Conservation (phyloP, 805 yeast genomes). For the Middelhovenomyces tepae region DNA sequence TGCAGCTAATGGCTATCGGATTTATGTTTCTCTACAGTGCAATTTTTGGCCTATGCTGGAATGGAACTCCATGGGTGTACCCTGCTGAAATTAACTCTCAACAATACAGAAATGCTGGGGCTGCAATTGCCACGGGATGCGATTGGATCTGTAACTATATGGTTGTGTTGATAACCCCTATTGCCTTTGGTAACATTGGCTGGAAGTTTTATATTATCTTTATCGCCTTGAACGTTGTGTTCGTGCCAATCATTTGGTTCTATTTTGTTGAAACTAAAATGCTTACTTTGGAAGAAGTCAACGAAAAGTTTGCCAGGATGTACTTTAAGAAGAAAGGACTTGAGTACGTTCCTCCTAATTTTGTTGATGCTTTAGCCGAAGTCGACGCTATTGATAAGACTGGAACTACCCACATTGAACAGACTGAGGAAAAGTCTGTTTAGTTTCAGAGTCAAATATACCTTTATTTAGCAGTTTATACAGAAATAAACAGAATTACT, state of each 20-base stretch:
- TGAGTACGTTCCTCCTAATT: constrained; percentile 11
- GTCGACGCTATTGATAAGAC: too few species aligned
- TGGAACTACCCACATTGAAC: too few species aligned
- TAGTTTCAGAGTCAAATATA: too few species aligned
- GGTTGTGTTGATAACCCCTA: constrained; percentile 48
- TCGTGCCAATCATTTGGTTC: constrained; percentile 33
- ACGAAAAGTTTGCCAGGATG: too few species aligned
- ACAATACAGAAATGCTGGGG: too few species aligned
- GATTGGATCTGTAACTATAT: constrained; percentile 43
- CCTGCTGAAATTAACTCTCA: constrained; percentile 59
- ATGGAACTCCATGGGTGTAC: constrained; percentile 54
- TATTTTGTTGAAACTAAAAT: too few species aligned
- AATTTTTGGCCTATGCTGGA: constrained; percentile 45
- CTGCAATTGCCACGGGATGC: too few species aligned
- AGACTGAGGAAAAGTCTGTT: too few species aligned
- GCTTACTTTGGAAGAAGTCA: too few species aligned
- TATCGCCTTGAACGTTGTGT: constrained; percentile 39
- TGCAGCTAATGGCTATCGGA: constrained; percentile 7
- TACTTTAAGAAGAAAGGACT: constrained; percentile 1
- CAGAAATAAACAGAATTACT: too few species aligned
- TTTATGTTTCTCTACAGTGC: constrained; percentile 12
- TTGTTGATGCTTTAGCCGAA: too few species aligned
- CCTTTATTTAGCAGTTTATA: too few species aligned
- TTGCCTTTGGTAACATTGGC: constrained; percentile 38
- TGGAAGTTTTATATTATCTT: constrained; percentile 53